Base-by-base conservation (phyloP, 129 eudicot species). In the Dittrichia graveolens region DNA sequence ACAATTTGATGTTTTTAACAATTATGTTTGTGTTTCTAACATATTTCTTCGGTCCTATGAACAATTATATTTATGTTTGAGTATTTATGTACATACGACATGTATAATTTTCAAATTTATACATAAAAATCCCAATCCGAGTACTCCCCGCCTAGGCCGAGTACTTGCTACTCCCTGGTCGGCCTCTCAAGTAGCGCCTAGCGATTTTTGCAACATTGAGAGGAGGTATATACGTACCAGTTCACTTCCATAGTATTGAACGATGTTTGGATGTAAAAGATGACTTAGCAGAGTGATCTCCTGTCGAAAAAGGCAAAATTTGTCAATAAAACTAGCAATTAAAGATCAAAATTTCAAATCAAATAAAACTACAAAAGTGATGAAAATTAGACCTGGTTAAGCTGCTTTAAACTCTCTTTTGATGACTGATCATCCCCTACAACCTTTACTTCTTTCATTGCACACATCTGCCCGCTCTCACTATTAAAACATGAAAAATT, bases 391-490 rank as follows among this genome's bases (percentile, higher is more conserved):
- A 91, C 97, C 97, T 91, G 97, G 61, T 91, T 91, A 83, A 91
- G 76, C 61, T 91, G 97, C 85, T 87, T 91, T 34, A 91, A 83
- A 66, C 89, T 83, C 60, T 91, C 97, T 76, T 84, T 88, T n/a
- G 96, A 85, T 4, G 91, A 80, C 46, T 81, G 84, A 81, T 91
- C 96, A 74, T 91, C 97, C 0, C 84, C 49, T 64, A 86, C 75
- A 72, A 88, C 79, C 69, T 71, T 83, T 43, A 91, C 97, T 85
- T 91, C 97, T 75, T 91, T 91, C 49, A 91, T 91, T 10, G 97
- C 97, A 38, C 97, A 91, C 97, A 91, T 88, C 47, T 87, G 92
- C 73, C 97, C 97, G 64, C 89, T 84, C 80, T 84, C 96, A 79
- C 97, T 91, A 74, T 81, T 61, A 73, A 37, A 47, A 60, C 59